Percentiles rank a stretch among this genome's conserved stretches.
Conservation (phyloP, 306 rosid genomes). For the Lupinus albus region DNA sequence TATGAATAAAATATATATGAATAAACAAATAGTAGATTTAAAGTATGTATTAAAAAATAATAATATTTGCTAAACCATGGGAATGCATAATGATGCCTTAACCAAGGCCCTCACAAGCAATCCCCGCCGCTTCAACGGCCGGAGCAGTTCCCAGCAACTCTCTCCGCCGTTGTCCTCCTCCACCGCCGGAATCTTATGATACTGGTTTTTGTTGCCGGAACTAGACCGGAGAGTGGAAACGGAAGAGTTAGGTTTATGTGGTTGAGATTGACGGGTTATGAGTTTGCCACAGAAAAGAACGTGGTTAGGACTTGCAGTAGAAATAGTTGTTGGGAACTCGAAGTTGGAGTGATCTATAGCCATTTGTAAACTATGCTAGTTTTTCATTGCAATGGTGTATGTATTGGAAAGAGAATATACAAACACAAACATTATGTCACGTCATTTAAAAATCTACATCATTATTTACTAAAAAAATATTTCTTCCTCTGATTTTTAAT, state of each 20-base stretch:
- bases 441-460: too few species aligned
- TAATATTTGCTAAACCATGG: background rate
- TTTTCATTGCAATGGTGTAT: too few species aligned
- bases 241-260: background rate
- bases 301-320: constrained; percentile 3
- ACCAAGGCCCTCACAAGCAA: constrained; percentile 32
- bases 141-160: constrained; percentile 48
- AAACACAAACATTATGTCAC: too few species aligned
- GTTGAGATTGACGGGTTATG: constrained; percentile 23
- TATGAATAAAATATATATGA: too few species aligned
- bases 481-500: too few species aligned
- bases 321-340: constrained; percentile 33
- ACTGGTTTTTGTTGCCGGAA: constrained; percentile 14
- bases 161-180: constrained; percentile 29
- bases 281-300: constrained; percentile 48
- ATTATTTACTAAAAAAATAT: too few species aligned
- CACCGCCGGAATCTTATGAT: constrained; percentile 21
- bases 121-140: constrained; percentile 42
- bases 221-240: constrained; percentile 14
- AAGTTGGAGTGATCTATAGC: constrained; percentile 34
- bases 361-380: too few species aligned
- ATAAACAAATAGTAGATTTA: too few species aligned
- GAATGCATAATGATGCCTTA: constrained; percentile 44
- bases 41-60: too few species aligned
- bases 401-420: too few species aligned